Evolutionary conservation across 73 alveolate species (phyloP).

Genomic region (Stentor roeselii): DNA sequence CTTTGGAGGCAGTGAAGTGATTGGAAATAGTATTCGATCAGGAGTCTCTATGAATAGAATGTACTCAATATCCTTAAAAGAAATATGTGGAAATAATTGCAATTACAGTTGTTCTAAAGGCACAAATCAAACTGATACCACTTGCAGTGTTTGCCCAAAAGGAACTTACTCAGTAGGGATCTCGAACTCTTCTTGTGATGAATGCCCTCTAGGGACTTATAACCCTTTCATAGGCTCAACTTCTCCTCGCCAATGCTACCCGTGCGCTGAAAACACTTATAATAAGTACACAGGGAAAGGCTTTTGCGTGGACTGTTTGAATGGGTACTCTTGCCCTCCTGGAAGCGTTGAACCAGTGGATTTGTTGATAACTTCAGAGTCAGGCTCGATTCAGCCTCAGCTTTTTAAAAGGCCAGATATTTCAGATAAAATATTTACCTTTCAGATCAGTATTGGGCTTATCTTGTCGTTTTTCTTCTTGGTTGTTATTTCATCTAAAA

Average conservation of each 20-base stretch:
- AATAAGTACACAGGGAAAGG: background rate
- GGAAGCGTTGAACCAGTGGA: background rate
- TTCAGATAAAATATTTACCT: no score
- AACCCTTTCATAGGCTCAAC: background rate
- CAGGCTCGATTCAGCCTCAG: background rate
- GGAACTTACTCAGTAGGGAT: background rate
- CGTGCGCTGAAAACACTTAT: conserved; percentile 7
- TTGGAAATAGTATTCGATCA: no score
- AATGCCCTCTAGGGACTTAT: background rate
- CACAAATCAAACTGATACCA: background rate
- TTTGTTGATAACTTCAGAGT: background rate
- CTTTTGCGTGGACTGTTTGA: background rate
- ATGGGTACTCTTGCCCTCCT: background rate
- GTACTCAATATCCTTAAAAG: background rate
- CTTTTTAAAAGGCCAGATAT: no score
- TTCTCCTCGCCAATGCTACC: background rate
- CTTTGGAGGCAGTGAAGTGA: background rate
- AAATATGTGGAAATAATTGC: no score
- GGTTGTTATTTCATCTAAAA: background rate
- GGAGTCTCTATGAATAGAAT: no score
- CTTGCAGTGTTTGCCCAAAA: background rate
- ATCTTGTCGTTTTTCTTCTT: background rate
- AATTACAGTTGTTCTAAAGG: background rate
- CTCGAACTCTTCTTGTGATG: background rate
- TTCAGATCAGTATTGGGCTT: background rate